Evolutionary conservation across 495 filamentous ascomycete genomes (phyloP), one percentile per base, ranked within the genome.

Genomic region (Apodospora peruviana): DNA sequence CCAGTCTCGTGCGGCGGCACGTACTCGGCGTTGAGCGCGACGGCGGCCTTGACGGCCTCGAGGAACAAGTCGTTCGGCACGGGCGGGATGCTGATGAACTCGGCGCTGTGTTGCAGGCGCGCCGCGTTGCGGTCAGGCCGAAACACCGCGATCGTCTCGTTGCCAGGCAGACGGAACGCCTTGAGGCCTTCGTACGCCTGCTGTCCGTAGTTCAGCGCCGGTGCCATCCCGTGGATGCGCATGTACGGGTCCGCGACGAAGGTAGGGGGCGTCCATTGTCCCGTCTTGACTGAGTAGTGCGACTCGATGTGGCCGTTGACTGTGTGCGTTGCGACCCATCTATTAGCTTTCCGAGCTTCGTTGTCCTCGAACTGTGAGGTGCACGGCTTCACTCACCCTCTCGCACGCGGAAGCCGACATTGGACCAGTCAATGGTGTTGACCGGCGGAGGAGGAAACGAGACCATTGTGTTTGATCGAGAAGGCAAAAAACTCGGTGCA

Each of bases 161-260:
- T 65, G 29, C 74, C 71, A 23, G 85, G 81, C 27, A 77, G 75
- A 29, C 91, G 88, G 77, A 95, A 94, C 43, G 90, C 88, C 66
- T 95, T 96, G 47, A 95, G 77, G 9, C 90, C 90, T 58, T 96
- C 90, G 76, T 91, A 96, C 40, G 88, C 90, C 72, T 96, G 90
- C 56, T 93, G 87, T 36, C 86, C 90, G 62, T 96, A 96, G 75
- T 96, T 96, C 37, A 96, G 78, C 27, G 77, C 91, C 0, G 90
- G 91, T 0, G 88, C 81, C 84, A 96, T 88, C 51, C 90, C 90
- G 68, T 95, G 91, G 57, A 96, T 79, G 45, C 78, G 76, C 48
- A 96, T 78, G 71, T 75, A 88, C 3, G 90, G 90, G 56, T 88
- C 84, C 16, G 73, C 62, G 48, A 95, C 73, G 72, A 94, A 91